Evolutionary conservation across 805 yeast species (phyloP), one percentile per base, ranked within the genome.

Genomic region (Candida ponderosae): DNA sequence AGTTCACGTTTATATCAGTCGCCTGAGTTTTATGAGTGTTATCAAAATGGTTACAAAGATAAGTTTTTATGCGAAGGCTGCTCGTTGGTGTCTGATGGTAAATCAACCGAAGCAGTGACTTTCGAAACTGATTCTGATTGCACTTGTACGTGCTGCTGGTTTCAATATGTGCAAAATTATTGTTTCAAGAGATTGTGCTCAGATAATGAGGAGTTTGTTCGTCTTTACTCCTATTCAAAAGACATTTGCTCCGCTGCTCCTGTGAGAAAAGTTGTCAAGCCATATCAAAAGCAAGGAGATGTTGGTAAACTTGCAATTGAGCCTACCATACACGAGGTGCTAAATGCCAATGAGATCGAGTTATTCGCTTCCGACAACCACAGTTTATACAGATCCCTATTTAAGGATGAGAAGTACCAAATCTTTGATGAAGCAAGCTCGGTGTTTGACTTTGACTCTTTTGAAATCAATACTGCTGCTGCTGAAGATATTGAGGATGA

Each of bases 61-160:
- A 20, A 32, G 9, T 50, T 39, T 23, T 32, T 52, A 24, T 50
- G 55, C 35, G 57, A 52, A 33, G 57, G 57, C 3, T 50, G 55
- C 30, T 47, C 53, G 1, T 40, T 42, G 31, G 48, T 47, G 2
- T 38, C 44, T 7, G n/a, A 18, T 2, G 36, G 29, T 6, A n/a
- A 24, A 24, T 24, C 28, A 9, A 24, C 5, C 6, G 20, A 38
- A 17, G 5, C 19, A 2, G 18, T 38, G 32, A 16, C 17, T 29
- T 34, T 29, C 3, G 35, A 35, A 9, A 29, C 39, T 3, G 51
- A 47, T 18, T 5, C 41, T 11, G 53, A 49, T n/a, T 52, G 56
- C 33, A 37, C 44, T 6, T 49, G 54, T 29, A 41, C 55, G 2
- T 52, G 55, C 30, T 49, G 51, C 24, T 47, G 50, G 48, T 41